Evolutionary conservation across 805 yeast genomes (phyloP).

Genomic region (Sugiyamaella boreocaroliniensis): DNA sequence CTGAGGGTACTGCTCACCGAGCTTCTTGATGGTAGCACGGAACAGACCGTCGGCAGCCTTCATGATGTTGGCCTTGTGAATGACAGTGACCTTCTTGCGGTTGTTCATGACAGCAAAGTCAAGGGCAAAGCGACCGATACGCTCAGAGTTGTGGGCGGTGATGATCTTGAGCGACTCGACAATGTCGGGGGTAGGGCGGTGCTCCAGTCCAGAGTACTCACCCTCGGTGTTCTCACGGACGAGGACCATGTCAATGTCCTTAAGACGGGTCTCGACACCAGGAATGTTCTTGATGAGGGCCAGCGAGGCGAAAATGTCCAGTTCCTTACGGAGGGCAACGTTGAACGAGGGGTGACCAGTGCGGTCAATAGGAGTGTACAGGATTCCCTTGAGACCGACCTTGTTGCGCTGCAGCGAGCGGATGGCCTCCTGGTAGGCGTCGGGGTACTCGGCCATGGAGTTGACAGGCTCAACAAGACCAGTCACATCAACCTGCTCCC

Average conservation of each 20-base stretch:
- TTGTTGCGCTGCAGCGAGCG: conserved; percentile 90
- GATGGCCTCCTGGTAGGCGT: conserved; percentile 76
- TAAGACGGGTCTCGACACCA: conserved; percentile 85
- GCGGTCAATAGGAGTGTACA: conserved; percentile 82
- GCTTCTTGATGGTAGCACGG: conserved; percentile 85
- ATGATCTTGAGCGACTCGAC: conserved; percentile 94
- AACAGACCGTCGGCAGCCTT: conserved; percentile 97
- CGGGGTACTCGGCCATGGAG: conserved; percentile 37
- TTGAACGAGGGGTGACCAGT: conserved; percentile 78
- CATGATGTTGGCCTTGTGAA: conserved; percentile 99
- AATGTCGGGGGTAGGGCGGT: conserved; percentile 94
- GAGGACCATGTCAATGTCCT: conserved; percentile 84
- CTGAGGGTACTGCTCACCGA: conserved; percentile 78
- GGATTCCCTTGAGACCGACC: conserved; percentile 93
- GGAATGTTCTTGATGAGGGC: conserved; percentile 91
- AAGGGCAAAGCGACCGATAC: conserved; percentile 95
- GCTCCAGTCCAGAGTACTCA: conserved; percentile 98
- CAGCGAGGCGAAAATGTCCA: conserved; percentile 91
- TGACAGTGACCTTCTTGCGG: conserved; percentile 90
- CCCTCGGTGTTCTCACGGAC: conserved; percentile 99
- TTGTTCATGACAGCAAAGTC: conserved; percentile 90
- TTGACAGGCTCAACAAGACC: conserved; percentile 39
- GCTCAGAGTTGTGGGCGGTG: conserved; percentile 90
- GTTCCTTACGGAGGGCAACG: conserved; percentile 93
- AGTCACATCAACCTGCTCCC: conserved; percentile 66